phyloP scores from a whole-genome alignment of 352 stramenopile genomes.

The Pythium guiyangense region DNA sequence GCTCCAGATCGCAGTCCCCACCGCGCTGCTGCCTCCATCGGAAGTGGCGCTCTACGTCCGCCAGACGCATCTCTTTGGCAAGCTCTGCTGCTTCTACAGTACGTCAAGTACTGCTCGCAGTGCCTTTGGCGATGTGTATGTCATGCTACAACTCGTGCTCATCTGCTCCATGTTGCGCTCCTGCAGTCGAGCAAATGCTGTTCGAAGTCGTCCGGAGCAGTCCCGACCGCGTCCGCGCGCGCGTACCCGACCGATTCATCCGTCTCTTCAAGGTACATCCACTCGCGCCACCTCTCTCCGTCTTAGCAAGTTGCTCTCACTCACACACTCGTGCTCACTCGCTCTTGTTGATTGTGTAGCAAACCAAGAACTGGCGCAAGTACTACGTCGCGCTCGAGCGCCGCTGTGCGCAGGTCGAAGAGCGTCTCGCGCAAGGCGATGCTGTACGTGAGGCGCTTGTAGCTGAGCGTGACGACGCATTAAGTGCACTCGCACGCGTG shows the following conservation, averaged over 20 bases:
- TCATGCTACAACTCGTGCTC: neutral
- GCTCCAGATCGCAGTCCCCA: conserved; percentile 41
- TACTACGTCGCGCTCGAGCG: conserved; percentile 59
- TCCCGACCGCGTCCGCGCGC: conserved; percentile 38
- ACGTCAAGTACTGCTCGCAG: conserved; percentile 3
- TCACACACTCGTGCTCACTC: neutral
- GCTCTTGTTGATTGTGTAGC: conserved; percentile 10
- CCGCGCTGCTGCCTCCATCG: conserved; percentile 9
- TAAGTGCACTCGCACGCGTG: conserved; percentile 15
- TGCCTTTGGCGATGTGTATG: neutral
- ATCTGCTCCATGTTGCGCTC: neutral
- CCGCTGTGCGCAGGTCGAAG: conserved; percentile 25
- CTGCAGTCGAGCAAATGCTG: conserved; percentile 56
- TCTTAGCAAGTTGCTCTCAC: neutral
- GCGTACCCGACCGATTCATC: conserved; percentile 40
- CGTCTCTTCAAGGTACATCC: conserved; percentile 52
- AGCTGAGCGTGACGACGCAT: conserved; percentile 17
- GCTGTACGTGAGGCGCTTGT: conserved; percentile 31
- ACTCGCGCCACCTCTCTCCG: neutral
- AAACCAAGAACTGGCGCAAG: conserved; percentile 73
- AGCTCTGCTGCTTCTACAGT: conserved; percentile 46
- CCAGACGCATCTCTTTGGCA: conserved; percentile 22
- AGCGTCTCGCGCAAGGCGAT: conserved; percentile 26
- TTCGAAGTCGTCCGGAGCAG: conserved; percentile 56
- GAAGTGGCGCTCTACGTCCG: neutral